Conservation (phyloP, 352 stramenopile genomes). For the Globisporangium nagaii region DNA sequence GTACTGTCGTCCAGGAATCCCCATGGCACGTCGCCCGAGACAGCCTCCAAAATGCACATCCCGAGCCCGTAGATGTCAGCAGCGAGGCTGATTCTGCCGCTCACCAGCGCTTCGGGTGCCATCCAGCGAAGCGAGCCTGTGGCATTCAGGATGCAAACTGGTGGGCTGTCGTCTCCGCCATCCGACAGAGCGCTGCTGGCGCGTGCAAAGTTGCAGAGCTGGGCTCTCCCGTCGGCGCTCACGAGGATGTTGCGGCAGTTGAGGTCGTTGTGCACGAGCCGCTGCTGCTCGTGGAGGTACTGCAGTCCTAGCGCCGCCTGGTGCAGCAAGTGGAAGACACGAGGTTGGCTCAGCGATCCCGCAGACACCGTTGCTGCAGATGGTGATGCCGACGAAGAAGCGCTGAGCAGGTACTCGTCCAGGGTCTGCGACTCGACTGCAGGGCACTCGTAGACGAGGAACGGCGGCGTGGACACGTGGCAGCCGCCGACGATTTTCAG, state of each 20-base stretch:
- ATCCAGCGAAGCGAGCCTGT: conserved; percentile 39
- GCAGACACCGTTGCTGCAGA: background rate
- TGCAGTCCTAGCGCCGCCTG: conserved; percentile 44
- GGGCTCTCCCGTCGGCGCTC: conserved; percentile 47
- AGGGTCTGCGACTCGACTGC: conserved; percentile 27
- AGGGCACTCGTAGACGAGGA: conserved; percentile 48
- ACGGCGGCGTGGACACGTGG: conserved; percentile 34
- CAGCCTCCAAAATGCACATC: conserved; percentile 57
- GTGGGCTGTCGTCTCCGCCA: too few species aligned
- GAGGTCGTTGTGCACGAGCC: conserved; percentile 44
- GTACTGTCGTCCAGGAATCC: conserved; percentile 40
- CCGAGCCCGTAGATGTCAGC: conserved; percentile 62
- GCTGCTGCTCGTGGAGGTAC: conserved; percentile 43
- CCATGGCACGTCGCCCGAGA: conserved; percentile 57
- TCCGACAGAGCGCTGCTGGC: too few species aligned
- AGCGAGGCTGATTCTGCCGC: conserved; percentile 1
- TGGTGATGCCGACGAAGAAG: background rate
- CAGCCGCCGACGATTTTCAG: conserved; percentile 52
- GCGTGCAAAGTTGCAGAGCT: conserved; percentile 31
- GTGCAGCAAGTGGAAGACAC: conserved; percentile 34
- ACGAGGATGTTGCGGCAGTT: conserved; percentile 55
- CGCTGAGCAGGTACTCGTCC: conserved; percentile 49
- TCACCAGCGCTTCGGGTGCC: conserved; percentile 36
- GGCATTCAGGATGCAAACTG: background rate
- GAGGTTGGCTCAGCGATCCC: conserved; percentile 23